These are phyloP conservation scores for Stemphylium vesicarium DNA, from an alignment of 2,329 filamentous ascomycete genomes.

Conservation along the genomic window DNA sequence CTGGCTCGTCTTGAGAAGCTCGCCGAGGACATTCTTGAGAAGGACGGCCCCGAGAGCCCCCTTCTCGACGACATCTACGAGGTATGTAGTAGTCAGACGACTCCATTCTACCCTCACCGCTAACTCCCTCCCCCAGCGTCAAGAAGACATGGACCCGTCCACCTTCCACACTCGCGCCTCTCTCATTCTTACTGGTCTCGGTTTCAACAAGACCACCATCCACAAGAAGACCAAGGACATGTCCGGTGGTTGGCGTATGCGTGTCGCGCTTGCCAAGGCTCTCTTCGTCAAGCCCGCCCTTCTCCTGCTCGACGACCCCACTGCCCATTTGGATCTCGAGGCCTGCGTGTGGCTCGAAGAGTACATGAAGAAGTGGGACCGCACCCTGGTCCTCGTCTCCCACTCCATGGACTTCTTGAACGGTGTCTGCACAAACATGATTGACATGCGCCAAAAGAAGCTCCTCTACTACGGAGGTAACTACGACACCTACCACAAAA, in stretches of 20 bases:
- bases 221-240: slow-evolving; percentile 99
- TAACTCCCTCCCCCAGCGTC: slow-evolving; percentile 67
- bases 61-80: slow-evolving; percentile 95
- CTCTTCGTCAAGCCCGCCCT: slow-evolving; percentile 98
- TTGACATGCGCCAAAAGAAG: slow-evolving; percentile 91
- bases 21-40: slow-evolving; percentile 89
- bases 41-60: slow-evolving; percentile 88
- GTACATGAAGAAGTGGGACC: slow-evolving; percentile 99
- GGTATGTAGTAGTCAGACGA: slow-evolving; percentile 60
- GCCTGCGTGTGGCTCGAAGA: slow-evolving; percentile 99
- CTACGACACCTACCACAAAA: slow-evolving; percentile 98
- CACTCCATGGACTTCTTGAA: slow-evolving; percentile 99
- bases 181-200: slow-evolving; percentile 95
- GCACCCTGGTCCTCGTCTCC: slow-evolving; percentile 93
- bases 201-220: slow-evolving; percentile 98
- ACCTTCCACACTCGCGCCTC: slow-evolving; percentile 96
- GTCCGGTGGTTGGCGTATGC: slow-evolving; percentile 99
- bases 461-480: slow-evolving; percentile 99
- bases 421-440: slow-evolving; percentile 97
- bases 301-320: slow-evolving; percentile 95
- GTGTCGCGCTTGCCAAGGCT: slow-evolving; percentile 95
- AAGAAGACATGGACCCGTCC: slow-evolving; percentile 98
- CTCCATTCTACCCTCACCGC: background rate
- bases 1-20: slow-evolving; percentile 86
- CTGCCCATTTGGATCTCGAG: slow-evolving; percentile 98